Evolutionary conservation across 129 eudicot species (phyloP), one percentile per base, ranked within the genome.

Genomic region (Centella asiatica): DNA sequence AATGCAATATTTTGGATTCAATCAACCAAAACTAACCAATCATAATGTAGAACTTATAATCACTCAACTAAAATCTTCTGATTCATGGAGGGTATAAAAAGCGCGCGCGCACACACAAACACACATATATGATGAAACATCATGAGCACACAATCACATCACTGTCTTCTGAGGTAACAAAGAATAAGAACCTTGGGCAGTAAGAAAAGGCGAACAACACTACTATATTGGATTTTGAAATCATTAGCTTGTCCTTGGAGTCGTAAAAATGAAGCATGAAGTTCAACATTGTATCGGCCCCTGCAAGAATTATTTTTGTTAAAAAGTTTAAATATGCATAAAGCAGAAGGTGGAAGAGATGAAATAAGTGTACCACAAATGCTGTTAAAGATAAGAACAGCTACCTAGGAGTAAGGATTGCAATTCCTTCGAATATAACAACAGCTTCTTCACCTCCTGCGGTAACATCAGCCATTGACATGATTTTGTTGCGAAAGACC

Each of bases 201-300:
- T 51, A 87, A 80, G 63, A 90, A 90, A 51, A 87, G 79, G 48
- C 95, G 88, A 72, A 90, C 94, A 54, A 87, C 82, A 73, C 98
- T 90, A 78, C 95, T 87, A 74, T 86, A 90, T 79, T 90, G 98
- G 67, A 90, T 90, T 69, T 90, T 90, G 58, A 90, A 90, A 78
- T 90, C 98, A 69, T 86, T 87, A 48, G 95, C 98, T 74, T 84
- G 94, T 40, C 98, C 98, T 84, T 86, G 95, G 52, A 90, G 94
- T 59, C 94, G 87, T 70, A 90, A 66, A 74, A 90, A 90, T 22
- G 95, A 86, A 60, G 75, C 83, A 73, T 90, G 98, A 57, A 90
- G 94, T 53, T 90, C 98, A 69, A 90, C 80, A 74, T 64, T 84
- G 76, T 87, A 90, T 12, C 94, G 82, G 3, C 94, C 98, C 90